Conservation (phyloP, 2,329 filamentous ascomycete genomes). For the Trichoderma brevicompactum region DNA sequence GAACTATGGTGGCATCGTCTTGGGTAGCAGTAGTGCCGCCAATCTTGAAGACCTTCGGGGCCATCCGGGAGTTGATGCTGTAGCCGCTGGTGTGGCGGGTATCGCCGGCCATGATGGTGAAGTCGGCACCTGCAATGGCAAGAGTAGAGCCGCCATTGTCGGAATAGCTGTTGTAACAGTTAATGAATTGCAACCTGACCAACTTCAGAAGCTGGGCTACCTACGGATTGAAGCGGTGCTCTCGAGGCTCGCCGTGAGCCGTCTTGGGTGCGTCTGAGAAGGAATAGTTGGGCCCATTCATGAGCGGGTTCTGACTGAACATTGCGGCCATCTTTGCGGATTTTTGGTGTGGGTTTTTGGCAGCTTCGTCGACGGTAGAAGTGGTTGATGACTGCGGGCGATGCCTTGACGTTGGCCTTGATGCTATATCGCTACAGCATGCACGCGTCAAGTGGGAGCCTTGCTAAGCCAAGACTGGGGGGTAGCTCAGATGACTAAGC, state of each 20-base stretch:
- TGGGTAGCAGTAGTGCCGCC: conserved; percentile 87
- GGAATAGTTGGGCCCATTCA: conserved; percentile 72
- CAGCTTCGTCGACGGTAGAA: conserved; percentile 9
- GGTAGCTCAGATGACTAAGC: conserved; percentile 51
- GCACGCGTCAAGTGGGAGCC: conserved; percentile 58
- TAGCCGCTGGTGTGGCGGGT: conserved; percentile 95
- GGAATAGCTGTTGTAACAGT: conserved; percentile 70
- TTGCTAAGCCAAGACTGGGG: conserved; percentile 43
- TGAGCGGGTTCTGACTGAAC: conserved; percentile 71
- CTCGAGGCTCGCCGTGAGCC: conserved; percentile 58
- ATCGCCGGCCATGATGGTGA: conserved; percentile 95
- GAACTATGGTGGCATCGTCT: conserved; percentile 81
- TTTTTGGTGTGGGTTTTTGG: neutral
- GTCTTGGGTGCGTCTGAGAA: conserved; percentile 64
- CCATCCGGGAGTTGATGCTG: conserved; percentile 97
- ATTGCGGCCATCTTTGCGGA: conserved; percentile 61
- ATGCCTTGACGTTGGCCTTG: conserved; percentile 28
- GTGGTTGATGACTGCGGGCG: conserved; percentile 28
- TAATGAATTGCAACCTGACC: neutral
- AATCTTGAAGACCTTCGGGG: conserved; percentile 96
- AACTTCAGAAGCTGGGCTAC: conserved; percentile 38
- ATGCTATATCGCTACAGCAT: conserved; percentile 38
- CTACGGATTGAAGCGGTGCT: conserved; percentile 94
- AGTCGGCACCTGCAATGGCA: conserved; percentile 90
- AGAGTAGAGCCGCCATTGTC: conserved; percentile 98